These are phyloP conservation scores for Cyberlindnera meyerae DNA, from an alignment of 805 yeast genomes.

Conservation along the genomic window DNA sequence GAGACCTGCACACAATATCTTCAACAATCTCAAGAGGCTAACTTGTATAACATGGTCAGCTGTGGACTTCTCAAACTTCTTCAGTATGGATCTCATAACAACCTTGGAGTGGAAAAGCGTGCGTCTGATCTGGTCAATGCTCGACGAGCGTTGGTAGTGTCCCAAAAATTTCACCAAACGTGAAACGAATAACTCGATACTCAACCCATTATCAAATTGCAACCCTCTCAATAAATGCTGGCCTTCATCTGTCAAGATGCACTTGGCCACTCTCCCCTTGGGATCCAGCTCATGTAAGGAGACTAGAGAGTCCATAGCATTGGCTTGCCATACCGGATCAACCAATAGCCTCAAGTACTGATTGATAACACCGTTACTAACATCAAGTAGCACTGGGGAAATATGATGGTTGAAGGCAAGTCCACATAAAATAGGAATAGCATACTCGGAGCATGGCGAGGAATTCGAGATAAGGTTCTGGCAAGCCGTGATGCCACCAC, in stretches of 20 bases:
- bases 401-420: constrained; percentile 36
- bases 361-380: constrained; percentile 26
- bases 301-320: constrained; percentile 45
- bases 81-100: constrained; percentile 13
- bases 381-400: constrained; percentile 28
- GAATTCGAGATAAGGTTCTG: constrained; percentile 33
- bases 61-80: constrained; percentile 7
- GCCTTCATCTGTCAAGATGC: constrained; percentile 27
- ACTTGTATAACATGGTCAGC: constrained; percentile 17
- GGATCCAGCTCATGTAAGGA: constrained; percentile 37
- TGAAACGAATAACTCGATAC: constrained; percentile 40
- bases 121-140: constrained; percentile 22
- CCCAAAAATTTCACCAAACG: constrained; percentile 32
- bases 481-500: constrained; percentile 38
- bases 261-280: constrained; percentile 26
- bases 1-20: constrained; percentile 13
- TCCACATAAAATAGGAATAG: constrained; percentile 45
- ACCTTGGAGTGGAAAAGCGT: constrained; percentile 12
- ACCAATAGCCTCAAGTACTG: constrained; percentile 33
- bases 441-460: constrained; percentile 41
- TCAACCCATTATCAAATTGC: constrained; percentile 35
- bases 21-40: constrained; percentile 22
- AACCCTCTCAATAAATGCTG: constrained; percentile 36
- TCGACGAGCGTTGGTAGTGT: no score
- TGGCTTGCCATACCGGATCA: constrained; percentile 50